Conservation (phyloP, 495 filamentous ascomycete species). For the Neurospora sp. region DNA sequence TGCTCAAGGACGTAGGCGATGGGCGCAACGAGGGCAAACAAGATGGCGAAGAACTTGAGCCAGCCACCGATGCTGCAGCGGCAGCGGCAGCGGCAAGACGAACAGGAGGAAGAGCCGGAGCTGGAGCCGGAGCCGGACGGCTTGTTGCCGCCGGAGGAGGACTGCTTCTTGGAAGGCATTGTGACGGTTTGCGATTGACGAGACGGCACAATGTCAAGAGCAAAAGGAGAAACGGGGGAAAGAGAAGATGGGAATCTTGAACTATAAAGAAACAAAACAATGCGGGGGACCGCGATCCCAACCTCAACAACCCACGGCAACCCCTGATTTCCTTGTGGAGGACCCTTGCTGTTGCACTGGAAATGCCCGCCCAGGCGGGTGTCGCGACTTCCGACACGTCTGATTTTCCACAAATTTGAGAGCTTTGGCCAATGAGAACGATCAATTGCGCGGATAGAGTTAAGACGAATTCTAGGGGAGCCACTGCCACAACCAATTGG, state of each 20-base stretch:
- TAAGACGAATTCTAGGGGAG: background rate
- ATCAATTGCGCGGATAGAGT: background rate
- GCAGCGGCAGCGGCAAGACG: constrained; percentile 1
- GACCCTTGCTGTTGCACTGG: background rate
- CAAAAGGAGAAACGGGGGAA: background rate
- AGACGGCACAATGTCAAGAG: background rate
- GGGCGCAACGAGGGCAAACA: constrained; percentile 49
- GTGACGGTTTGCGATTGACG: constrained; percentile 1
- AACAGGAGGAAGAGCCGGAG: background rate
- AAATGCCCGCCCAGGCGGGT: background rate
- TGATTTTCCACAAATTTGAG: background rate
- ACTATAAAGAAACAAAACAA: background rate
- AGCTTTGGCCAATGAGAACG: background rate
- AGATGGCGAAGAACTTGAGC: constrained; percentile 48
- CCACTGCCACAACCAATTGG: background rate
- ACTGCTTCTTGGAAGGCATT: constrained; percentile 10
- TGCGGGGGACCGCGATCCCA: background rate
- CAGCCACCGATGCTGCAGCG: constrained; percentile 21
- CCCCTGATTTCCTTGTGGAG: background rate
- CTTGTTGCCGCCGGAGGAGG: background rate
- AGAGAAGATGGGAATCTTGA: background rate
- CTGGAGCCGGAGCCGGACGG: constrained; percentile 4
- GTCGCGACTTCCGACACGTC: background rate
- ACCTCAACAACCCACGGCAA: background rate
- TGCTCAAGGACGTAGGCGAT: constrained; percentile 55